Evolutionary conservation across 2,329 filamentous ascomycete genomes (phyloP), one percentile per base, ranked within the genome.

Genomic region (Aspergillus chevalieri): DNA sequence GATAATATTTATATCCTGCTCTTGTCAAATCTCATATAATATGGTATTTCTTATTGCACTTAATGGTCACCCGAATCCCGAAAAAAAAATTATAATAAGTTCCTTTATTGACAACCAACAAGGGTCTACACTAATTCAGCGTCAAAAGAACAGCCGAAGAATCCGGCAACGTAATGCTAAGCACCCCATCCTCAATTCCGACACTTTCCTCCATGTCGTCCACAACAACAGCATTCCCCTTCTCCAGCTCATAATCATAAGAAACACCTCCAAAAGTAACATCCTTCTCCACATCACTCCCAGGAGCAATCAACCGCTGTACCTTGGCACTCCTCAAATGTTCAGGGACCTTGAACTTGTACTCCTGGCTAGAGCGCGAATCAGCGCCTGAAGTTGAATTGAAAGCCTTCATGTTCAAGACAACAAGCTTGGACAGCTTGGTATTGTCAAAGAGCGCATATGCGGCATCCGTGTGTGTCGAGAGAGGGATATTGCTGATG

Each of bases 211-310:
- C n/a, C 34, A 7, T n/a, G 7, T n/a, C 6, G 26, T 57, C 47
- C 10, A 50, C 47, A 21, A 17, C 44, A 19, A 52, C 52, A 2
- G 51, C 36, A 7, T 39, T 51, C 12, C 55, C 55, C 33, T 48
- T 15, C 33, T 44, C 30, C 4, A 65, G 49, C 46, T 54, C 51
- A 30, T 51, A 55, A 12, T 52, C 52, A 47, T 61, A 56, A 6
- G 54, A 56, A 44, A 54, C 15, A 17, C 50, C 49, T 4, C 48
- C 48, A 8, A 54, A 59, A 1, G 50, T 55, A 3, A 52, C 34
- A 28, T 49, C 47, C 8, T 6, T 44, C 9, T 49, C 38, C n/a
- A 43, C 47, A 14, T 53, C 38, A 3, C 51, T 55, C 4, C 51
- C 43, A 2, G 43, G 46, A 1, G 47, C 52, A 38, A 48, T 53